Percentiles rank a stretch among this genome's conserved stretches.
Conservation (phyloP, 1,284 basidiomycete species). For the Thelephora terrestris region DNA sequence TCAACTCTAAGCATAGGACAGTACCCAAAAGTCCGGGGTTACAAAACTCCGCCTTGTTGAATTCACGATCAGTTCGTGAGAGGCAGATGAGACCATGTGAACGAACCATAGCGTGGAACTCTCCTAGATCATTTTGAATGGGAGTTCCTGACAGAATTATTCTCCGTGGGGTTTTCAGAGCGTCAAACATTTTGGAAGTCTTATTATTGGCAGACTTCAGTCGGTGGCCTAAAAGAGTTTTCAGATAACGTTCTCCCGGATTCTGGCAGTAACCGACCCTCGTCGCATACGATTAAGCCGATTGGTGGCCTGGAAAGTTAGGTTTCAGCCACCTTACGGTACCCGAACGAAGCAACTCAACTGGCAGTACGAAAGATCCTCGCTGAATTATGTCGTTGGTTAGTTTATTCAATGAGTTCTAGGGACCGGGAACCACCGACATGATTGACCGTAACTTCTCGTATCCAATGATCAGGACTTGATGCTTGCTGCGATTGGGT, state of each 20-base stretch:
- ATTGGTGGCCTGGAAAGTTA: constrained; percentile 60
- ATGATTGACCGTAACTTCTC: constrained; percentile 81
- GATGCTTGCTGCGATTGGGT: constrained; percentile 40
- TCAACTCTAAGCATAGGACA: constrained; percentile 16
- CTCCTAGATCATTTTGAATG: constrained; percentile 92
- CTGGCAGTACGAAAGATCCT: constrained; percentile 56
- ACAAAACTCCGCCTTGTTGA: constrained; percentile 75
- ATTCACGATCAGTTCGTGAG: constrained; percentile 1
- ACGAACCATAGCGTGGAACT: constrained; percentile 91
- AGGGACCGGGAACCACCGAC: constrained; percentile 28
- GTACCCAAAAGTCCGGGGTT: constrained; percentile 82
- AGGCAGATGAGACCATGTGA: background rate
- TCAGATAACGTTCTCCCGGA: background rate
- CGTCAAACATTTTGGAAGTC: constrained; percentile 83
- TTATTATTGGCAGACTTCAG: constrained; percentile 91
- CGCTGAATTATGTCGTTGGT: constrained; percentile 25
- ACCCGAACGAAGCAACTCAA: constrained; percentile 14
- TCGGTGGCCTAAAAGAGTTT: constrained; percentile 60
- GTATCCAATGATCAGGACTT: constrained; percentile 93
- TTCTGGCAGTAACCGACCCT: constrained; percentile 41
- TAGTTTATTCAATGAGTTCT: constrained; percentile 3
- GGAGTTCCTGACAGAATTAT: constrained; percentile 95
- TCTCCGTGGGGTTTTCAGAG: constrained; percentile 62
- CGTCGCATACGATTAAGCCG: constrained; percentile 92
- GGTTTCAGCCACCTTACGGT: background rate